Evolutionary conservation across 257 asterid species (phyloP).

Genomic region (Jacaranda copaia): DNA sequence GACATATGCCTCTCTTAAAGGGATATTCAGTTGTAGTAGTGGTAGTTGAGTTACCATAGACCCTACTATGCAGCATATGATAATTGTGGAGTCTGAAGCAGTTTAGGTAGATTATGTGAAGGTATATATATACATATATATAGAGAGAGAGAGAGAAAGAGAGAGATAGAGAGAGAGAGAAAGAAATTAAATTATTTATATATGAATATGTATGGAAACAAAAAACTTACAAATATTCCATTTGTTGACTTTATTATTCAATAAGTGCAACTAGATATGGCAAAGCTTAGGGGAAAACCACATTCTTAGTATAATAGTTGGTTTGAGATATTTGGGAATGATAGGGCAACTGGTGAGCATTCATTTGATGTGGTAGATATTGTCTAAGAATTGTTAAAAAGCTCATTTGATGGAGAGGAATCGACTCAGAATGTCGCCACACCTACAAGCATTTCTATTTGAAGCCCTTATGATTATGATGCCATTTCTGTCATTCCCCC

Average conservation of each 20-base stretch:
- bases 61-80: neutral
- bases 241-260: neutral
- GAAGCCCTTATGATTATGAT: neutral
- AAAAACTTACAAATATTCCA: neutral
- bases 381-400: neutral
- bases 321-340: neutral
- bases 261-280: neutral
- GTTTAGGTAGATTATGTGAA: neutral
- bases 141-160: too few relatives aligned
- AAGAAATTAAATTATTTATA: neutral
- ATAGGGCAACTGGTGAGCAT: neutral
- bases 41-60: neutral
- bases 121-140: neutral
- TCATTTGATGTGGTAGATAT: neutral
- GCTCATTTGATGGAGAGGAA: neutral
- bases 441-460: neutral
- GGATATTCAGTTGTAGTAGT: neutral
- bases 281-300: neutral
- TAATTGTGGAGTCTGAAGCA: neutral
- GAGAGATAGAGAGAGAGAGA: too few relatives aligned
- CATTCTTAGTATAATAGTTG: neutral
- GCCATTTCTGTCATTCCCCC: neutral
- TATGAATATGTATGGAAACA: neutral
- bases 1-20: neutral
- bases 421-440: neutral